These are phyloP conservation scores for Bocquillonia castaneifolia DNA, from an alignment of 441 rosid genomes.

Conservation along the genomic window DNA sequence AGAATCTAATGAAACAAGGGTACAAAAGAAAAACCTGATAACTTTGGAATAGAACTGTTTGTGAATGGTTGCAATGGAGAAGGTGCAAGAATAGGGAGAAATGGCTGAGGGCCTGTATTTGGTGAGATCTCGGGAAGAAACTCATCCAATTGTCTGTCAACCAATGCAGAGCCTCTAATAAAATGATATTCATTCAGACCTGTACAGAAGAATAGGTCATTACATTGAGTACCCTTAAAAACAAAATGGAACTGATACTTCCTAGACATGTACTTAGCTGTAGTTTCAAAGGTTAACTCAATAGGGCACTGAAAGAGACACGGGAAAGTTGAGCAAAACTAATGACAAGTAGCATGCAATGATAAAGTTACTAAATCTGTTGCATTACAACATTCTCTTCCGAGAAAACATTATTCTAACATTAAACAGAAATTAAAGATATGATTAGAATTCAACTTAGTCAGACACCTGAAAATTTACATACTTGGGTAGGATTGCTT, in stretches of 20 bases:
- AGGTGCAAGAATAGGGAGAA: slow-evolving; percentile 79
- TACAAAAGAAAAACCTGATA: slow-evolving; percentile 53
- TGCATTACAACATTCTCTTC: background rate
- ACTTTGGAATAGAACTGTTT: slow-evolving; percentile 56
- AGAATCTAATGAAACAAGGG: slow-evolving; percentile 6
- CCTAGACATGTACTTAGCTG: background rate
- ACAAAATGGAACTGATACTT: background rate
- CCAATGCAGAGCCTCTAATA: slow-evolving; percentile 22
- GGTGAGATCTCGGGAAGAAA: slow-evolving; percentile 64
- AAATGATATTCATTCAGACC: slow-evolving; percentile 44
- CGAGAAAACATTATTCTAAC: background rate
- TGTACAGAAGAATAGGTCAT: slow-evolving; percentile 26
- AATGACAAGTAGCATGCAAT: background rate
- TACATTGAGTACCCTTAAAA: slow-evolving; percentile 4
- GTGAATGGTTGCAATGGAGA: slow-evolving; percentile 73
- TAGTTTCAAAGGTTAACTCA: background rate
- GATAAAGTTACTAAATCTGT: background rate
- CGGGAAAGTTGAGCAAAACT: too few species aligned
- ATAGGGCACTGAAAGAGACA: background rate
- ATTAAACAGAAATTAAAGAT: background rate
- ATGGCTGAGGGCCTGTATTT: slow-evolving; percentile 63
- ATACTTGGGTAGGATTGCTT: background rate
- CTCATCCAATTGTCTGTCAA: slow-evolving; percentile 26
- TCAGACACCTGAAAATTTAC: background rate
- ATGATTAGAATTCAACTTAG: background rate